Evolutionary conservation across 1,284 basidiomycete species (phyloP).

Genomic region (Cutaneotrichosporon curvatum): DNA sequence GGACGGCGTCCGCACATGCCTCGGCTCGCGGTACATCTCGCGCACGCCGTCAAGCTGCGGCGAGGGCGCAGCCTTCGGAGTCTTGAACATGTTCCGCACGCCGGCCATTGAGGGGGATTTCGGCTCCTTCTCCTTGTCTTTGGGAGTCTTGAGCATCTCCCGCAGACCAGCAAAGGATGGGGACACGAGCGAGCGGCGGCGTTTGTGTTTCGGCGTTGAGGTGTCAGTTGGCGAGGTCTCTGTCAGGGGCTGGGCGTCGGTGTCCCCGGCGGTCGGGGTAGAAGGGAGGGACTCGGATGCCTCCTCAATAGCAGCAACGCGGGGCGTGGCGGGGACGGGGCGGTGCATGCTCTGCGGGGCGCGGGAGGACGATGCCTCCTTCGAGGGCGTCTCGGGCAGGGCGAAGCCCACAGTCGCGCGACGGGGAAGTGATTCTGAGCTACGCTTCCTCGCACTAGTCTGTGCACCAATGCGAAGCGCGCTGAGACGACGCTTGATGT

Average conservation of each 20-base stretch:
- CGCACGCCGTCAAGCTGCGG: conserved; percentile 5
- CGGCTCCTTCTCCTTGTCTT: conserved; percentile 1
- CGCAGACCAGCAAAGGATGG: conserved; percentile 25
- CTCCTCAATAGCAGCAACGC: conserved; percentile 5
- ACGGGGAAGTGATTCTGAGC: too few species aligned
- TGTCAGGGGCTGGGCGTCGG: neutral
- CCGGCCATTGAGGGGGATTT: conserved; percentile 24
- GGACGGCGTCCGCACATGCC: neutral
- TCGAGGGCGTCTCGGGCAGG: conserved; percentile 27
- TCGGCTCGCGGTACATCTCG: conserved; percentile 2
- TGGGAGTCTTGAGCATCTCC: conserved; percentile 15
- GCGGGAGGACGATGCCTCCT: too few species aligned
- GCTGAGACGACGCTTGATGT: conserved; percentile 27
- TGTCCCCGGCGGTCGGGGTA: conserved; percentile 4
- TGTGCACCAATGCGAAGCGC: conserved; percentile 15
- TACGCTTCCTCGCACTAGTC: conserved; percentile 1
- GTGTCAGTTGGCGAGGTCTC: too few species aligned
- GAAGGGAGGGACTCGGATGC: conserved; percentile 8
- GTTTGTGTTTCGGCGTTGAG: conserved; percentile 3
- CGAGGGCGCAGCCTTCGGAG: conserved; percentile 1
- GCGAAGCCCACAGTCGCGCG: conserved; percentile 33
- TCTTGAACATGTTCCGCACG: conserved; percentile 19
- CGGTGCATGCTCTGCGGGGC: too few species aligned
- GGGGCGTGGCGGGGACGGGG: neutral
- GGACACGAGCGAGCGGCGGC: conserved; percentile 15